Conservation (phyloP, 345 rosid species). For the Eucalyptus erythrocorys region DNA sequence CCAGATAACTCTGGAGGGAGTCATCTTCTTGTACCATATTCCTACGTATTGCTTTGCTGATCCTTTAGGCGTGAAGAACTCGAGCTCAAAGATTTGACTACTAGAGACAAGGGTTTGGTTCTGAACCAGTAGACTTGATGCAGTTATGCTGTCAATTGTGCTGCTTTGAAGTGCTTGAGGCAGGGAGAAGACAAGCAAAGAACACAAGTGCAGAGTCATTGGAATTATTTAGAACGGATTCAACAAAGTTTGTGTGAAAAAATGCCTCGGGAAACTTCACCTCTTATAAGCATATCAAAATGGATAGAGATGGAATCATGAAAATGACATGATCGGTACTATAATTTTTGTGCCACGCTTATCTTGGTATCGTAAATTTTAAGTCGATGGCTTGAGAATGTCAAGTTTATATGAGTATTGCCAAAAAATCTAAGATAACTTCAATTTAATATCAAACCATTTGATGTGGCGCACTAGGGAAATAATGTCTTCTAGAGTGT, state of each 20-base stretch:
- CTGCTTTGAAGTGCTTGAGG: not conserved
- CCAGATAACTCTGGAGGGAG: slow-evolving; percentile 9
- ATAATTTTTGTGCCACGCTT: not conserved
- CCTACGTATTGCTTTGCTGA: not conserved
- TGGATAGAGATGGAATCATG: not conserved
- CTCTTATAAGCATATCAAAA: not conserved
- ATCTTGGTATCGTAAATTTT: not conserved
- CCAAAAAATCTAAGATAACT: not conserved
- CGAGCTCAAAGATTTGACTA: not conserved
- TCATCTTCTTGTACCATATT: not conserved
- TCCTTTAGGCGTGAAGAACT: not conserved
- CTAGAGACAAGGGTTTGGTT: not conserved
- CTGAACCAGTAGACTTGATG: not conserved
- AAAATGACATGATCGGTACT: not conserved
- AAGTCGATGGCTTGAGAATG: not conserved
- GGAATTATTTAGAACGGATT: not conserved
- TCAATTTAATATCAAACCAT: not conserved
- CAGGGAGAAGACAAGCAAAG: not conserved
- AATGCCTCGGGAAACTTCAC: not conserved
- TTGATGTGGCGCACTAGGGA: not conserved
- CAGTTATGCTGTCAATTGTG: not conserved
- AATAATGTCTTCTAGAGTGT: not conserved
- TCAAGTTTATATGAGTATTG: not conserved
- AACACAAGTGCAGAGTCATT: not conserved
- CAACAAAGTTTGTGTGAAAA: not conserved